Evolutionary conservation across 164 flowering plant species (phyloP).

Genomic region (Hamamelis virginiana): DNA sequence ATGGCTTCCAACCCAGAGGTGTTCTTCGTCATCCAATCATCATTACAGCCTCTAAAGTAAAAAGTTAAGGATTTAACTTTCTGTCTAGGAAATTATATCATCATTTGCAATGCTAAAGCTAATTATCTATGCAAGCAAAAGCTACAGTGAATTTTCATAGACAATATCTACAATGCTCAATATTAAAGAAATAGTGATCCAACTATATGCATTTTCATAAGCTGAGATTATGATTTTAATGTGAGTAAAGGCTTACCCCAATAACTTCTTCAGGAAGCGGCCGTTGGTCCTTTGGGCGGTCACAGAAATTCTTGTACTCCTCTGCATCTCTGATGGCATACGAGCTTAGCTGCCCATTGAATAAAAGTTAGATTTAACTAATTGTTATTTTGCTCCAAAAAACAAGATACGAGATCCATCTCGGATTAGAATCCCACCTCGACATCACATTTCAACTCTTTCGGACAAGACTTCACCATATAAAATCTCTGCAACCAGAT

Average conservation of each 20-base stretch:
- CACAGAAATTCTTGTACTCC: constrained; percentile 96
- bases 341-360: constrained; percentile 59
- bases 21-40: too few relatives aligned
- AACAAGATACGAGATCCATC: background rate
- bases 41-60: background rate
- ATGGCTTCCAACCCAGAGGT: background rate
- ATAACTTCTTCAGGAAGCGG: constrained; percentile 95
- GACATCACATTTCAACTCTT: constrained; percentile 96
- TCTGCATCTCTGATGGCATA: constrained; percentile 91
- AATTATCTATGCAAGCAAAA: background rate
- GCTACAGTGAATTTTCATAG: background rate
- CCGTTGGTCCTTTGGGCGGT: constrained; percentile 83
- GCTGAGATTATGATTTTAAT: background rate
- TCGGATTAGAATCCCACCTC: constrained; percentile 53
- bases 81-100: background rate
- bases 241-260: constrained; percentile 51
- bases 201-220: background rate
- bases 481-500: constrained; percentile 78
- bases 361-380: constrained; percentile 8
- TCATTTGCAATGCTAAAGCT: background rate
- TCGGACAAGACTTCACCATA: constrained; percentile 96
- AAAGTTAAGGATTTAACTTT: background rate
- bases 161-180: background rate
- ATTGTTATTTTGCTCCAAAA: background rate
- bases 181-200: background rate